Percentiles rank a stretch among this genome's conserved stretches.
Conservation (phyloP, 2,329 filamentous ascomycete genomes). For the Westerdykella aurantiaca region DNA sequence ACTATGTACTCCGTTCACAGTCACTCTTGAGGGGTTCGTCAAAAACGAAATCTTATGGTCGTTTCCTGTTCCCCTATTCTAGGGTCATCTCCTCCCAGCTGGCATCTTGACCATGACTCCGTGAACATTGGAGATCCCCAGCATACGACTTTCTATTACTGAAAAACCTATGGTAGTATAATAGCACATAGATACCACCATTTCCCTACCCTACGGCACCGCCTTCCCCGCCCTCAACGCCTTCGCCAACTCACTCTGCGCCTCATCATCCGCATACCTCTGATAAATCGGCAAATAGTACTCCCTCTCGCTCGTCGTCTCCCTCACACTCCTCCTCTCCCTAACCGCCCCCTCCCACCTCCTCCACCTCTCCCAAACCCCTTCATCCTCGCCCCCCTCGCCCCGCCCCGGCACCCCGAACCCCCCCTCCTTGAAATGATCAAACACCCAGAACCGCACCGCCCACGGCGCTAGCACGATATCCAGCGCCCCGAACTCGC, state of each 20-base stretch:
- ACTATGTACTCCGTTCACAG: no score
- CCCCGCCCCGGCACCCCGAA: slow-evolving; percentile 47
- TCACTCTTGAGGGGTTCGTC: no score
- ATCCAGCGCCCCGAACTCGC: slow-evolving; percentile 61
- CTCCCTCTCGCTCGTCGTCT: slow-evolving; percentile 63
- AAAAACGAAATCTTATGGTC: no score
- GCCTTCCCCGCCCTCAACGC: slow-evolving; percentile 53
- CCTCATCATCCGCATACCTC: slow-evolving; percentile 43
- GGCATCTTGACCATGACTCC: no score
- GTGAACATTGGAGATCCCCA: no score
- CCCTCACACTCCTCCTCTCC: slow-evolving; percentile 55
- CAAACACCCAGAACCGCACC: slow-evolving; percentile 64
- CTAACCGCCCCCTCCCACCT: slow-evolving; percentile 58
- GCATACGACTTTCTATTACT: no score
- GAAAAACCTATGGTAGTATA: no score
- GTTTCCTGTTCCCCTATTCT: no score
- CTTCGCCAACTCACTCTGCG: slow-evolving; percentile 46
- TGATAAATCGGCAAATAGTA: slow-evolving; percentile 64
- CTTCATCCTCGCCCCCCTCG: slow-evolving; percentile 49
- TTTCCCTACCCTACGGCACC: slow-evolving; percentile 57
- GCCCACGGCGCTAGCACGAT: slow-evolving; percentile 69
- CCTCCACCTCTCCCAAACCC: slow-evolving; percentile 59
- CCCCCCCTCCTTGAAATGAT: slow-evolving; percentile 61
- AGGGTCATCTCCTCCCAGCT: no score
- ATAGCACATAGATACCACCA: no score